Evolutionary conservation across 2,329 filamentous ascomycete species (phyloP).

Genomic region (Blastomyces percursus): DNA sequence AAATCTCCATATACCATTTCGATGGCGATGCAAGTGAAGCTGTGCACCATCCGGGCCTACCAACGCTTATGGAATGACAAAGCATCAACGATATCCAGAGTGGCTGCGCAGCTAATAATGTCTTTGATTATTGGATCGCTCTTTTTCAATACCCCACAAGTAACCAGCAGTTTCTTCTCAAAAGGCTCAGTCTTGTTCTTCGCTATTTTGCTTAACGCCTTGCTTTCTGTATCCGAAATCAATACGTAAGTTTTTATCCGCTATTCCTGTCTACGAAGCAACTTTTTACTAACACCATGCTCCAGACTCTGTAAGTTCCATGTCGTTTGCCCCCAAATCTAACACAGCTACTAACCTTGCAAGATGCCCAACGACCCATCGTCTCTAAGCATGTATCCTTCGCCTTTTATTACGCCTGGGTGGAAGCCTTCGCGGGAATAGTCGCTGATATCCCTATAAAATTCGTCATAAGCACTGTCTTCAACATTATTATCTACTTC

Average conservation of each 20-base stretch:
- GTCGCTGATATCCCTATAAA: constrained; percentile 80
- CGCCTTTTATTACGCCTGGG: constrained; percentile 79
- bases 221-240: constrained; percentile 61
- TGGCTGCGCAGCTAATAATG: constrained; percentile 59
- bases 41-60: constrained; percentile 76
- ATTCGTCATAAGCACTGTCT: constrained; percentile 57
- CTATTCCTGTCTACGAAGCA: neutral
- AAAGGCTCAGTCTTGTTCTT: constrained; percentile 76
- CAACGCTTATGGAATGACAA: constrained; percentile 65
- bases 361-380: constrained; percentile 78
- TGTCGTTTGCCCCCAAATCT: neutral
- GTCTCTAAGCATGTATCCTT: constrained; percentile 86
- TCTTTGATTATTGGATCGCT: constrained; percentile 61
- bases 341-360: constrained; percentile 32
- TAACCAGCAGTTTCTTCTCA: constrained; percentile 63
- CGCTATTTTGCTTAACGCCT: constrained; percentile 56
- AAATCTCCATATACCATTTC: constrained; percentile 64
- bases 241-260: constrained; percentile 30
- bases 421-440: constrained; percentile 78
- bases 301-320: constrained; percentile 17
- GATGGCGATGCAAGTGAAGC: constrained; percentile 59
- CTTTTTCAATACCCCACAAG: constrained; percentile 45
- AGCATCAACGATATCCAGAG: constrained; percentile 56
- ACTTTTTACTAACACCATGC: neutral
- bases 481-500: constrained; percentile 78